Conservation (phyloP, 139 green algal species). For the Chlorella sp. region DNA sequence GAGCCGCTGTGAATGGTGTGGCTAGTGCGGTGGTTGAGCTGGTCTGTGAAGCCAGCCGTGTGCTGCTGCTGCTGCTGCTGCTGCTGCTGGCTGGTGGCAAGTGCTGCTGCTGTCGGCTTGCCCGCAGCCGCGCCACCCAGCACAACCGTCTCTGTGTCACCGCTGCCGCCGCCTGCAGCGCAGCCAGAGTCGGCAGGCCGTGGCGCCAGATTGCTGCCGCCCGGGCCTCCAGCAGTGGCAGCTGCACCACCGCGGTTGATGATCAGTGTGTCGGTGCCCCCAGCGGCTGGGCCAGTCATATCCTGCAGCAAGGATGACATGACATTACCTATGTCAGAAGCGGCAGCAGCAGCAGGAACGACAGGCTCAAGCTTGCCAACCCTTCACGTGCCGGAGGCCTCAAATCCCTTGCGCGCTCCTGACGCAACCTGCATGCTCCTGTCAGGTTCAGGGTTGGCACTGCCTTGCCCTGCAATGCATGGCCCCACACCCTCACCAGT, state of each 20-base stretch:
- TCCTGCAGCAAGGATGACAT: background rate
- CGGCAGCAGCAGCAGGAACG: background rate
- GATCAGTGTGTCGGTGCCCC: slow-evolving; percentile 3
- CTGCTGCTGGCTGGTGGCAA: background rate
- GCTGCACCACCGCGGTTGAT: slow-evolving; percentile 11
- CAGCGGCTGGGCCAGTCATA: background rate
- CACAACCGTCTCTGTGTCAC: slow-evolving; percentile 53
- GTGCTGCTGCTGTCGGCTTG: background rate
- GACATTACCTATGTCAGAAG: too few relatives aligned
- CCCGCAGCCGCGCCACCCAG: slow-evolving; percentile 15
- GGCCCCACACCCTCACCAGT: background rate
- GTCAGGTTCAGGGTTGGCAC: too few relatives aligned
- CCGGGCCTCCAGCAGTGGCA: background rate
- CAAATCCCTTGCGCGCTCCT: background rate
- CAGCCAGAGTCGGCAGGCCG: slow-evolving; percentile 3
- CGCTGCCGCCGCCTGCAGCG: background rate
- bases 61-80: slow-evolving; percentile 21
- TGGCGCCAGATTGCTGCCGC: slow-evolving; percentile 40
- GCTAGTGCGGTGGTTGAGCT: slow-evolving; percentile 22
- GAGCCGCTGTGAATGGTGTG: slow-evolving; percentile 36
- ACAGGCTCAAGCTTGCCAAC: too few relatives aligned
- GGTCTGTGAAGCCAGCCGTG: slow-evolving; percentile 18
- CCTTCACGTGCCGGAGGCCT: background rate
- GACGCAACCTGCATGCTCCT: too few relatives aligned
- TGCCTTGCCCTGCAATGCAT: too few relatives aligned